Percentiles rank a stretch among this genome's conserved stretches.
phyloP scores from a whole-genome alignment of 1,139 yeast species.

The Zygoascus meyerae region DNA sequence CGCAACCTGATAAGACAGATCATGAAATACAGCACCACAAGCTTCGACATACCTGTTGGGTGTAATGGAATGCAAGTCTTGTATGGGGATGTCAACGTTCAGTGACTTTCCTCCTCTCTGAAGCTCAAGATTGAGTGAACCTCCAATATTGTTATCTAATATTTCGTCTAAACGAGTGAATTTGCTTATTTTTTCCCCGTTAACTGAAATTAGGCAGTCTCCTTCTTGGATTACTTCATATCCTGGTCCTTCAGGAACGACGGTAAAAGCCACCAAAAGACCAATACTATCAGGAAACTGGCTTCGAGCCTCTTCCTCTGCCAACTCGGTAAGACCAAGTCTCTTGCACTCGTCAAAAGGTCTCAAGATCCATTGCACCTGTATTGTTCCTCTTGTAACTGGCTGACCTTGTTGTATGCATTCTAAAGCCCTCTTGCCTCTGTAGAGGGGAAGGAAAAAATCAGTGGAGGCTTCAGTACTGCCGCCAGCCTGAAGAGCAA shows the following conservation, averaged over 20 bases:
- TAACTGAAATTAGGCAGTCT: constrained; percentile 71
- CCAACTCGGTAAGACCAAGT: constrained; percentile 70
- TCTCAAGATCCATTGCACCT: constrained; percentile 80
- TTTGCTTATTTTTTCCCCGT: constrained; percentile 58
- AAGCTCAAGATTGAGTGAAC: constrained; percentile 50
- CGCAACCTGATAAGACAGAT: constrained; percentile 83
- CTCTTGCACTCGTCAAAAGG: constrained; percentile 91
- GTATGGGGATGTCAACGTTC: constrained; percentile 49
- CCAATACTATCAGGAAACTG: constrained; percentile 75
- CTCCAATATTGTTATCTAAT: constrained; percentile 64
- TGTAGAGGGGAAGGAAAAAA: constrained; percentile 78
- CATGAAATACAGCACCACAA: constrained; percentile 82
- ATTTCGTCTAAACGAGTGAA: constrained; percentile 82
- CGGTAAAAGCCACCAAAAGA: constrained; percentile 73
- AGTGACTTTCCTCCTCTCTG: constrained; percentile 72
- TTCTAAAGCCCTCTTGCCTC: constrained; percentile 74
- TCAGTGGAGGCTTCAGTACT: constrained; percentile 88
- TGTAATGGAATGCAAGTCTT: constrained; percentile 74
- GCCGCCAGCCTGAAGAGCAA: constrained; percentile 94
- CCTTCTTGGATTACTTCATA: constrained; percentile 73
- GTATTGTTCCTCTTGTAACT: constrained; percentile 80
- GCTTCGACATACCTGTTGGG: constrained; percentile 78
- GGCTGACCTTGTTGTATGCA: constrained; percentile 58
- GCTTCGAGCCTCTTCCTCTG: constrained; percentile 64
- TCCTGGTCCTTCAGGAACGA: constrained; percentile 85